phyloP scores from a whole-genome alignment of 306 rosid genomes.

The Castanea sativa region DNA sequence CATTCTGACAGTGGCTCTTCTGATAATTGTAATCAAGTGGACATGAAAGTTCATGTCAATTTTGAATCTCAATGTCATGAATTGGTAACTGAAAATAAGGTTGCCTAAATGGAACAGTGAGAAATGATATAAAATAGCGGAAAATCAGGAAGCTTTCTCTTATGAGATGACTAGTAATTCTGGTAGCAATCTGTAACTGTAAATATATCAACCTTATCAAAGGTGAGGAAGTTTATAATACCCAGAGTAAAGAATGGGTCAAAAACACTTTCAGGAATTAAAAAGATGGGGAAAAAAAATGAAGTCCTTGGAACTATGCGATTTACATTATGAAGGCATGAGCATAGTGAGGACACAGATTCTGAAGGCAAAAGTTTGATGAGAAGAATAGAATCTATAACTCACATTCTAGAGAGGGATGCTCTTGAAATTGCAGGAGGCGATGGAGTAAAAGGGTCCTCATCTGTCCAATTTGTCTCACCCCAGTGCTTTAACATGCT shows the following conservation, averaged over 20 bases:
- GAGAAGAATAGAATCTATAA: neutral
- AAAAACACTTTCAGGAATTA: neutral
- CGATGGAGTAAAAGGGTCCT: constrained; percentile 40
- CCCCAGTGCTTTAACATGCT: constrained; percentile 95
- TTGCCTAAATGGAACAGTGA: neutral
- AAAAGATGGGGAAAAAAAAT: neutral
- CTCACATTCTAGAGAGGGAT: constrained; percentile 15
- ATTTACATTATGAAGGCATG: neutral
- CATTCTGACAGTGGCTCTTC: too few relatives aligned
- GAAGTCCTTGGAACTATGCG: neutral
- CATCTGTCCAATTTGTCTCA: constrained; percentile 93
- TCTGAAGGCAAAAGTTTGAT: neutral
- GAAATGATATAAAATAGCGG: neutral
- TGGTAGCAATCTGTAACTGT: neutral
- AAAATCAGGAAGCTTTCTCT: neutral
- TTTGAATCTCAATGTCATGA: too few relatives aligned
- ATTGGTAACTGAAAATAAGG: too few relatives aligned
- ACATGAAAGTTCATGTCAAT: too few relatives aligned
- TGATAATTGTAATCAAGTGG: too few relatives aligned
- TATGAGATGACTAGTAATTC: neutral
- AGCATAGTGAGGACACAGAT: neutral
- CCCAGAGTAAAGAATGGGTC: neutral
- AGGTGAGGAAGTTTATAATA: neutral
- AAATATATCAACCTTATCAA: neutral
- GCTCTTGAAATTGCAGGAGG: constrained; percentile 46